Base-by-base conservation (phyloP, 2,329 filamentous ascomycete genomes). In the Fusarium nelsonii region DNA sequence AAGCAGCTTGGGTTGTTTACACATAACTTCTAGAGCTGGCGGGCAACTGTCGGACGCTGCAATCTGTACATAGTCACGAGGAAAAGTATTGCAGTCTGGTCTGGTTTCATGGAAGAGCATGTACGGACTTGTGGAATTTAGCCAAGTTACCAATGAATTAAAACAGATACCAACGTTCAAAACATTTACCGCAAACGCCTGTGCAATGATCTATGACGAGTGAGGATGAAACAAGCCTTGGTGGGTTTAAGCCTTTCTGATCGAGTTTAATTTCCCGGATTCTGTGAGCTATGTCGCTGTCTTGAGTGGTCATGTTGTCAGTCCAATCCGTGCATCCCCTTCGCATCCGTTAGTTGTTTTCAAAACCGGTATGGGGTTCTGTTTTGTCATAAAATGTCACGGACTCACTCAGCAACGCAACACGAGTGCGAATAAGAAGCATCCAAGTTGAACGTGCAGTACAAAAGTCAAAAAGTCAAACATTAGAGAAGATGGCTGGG, bases 21-120 rank as follows among this genome's bases (percentile, higher is more conserved):
- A 60, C 68, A 55, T 67, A 57, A 56, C 65, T 62, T 73, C 43
- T 74, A 68, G 65, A 74, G 70, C 65, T 71, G 59, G 36, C 60
- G 57, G 58, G 67, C 62, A 40, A 63, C 53, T 63, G 63, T 58
- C 56, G 43, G 59, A 49, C 58, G 50, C 68, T 64, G 56, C 67
- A 68, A 56, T 57, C 40, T 70, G 65, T 74, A 68, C 63, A 74
- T 71, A 71, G 36, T 51, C 32, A 39, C 18, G n/a, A 46, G 48
- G 28, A 46, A 53, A 43, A 20, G 53, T 48, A 52, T 53, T 61
- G 59, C 69, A 70, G 63, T 41, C 41, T 65, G 63, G 58, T 58
- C 48, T 51, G 8, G 34, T 69, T 50, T 51, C 50, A 54, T 33
- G 54, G 58, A 33, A 46, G 50, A 49, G 58, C 26, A 40, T 51